Percentiles rank a stretch among this genome's conserved stretches.
These are phyloP conservation scores for Bruguiera gymnorhiza DNA, from an alignment of 345 rosid genomes.

Conservation along the genomic window DNA sequence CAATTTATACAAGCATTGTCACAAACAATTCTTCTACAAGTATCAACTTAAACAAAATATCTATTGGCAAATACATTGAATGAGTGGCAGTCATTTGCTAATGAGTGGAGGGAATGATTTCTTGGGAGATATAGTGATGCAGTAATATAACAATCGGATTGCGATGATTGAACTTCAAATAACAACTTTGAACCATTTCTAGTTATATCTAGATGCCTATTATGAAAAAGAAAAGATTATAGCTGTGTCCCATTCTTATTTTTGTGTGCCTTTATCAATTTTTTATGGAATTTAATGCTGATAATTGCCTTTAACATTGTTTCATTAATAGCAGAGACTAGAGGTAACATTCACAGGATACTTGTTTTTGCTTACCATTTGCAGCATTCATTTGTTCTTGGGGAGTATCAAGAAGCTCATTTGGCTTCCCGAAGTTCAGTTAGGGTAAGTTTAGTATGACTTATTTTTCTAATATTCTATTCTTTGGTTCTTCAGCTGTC, in stretches of 20 bases:
- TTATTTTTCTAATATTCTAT: conserved; percentile 14
- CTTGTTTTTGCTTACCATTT: conserved; percentile 20
- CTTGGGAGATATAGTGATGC: background rate
- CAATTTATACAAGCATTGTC: background rate
- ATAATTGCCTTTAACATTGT: background rate
- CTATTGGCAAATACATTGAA: background rate
- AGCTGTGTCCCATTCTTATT: background rate
- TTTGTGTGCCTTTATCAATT: background rate
- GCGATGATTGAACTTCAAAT: background rate
- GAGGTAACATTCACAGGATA: conserved; percentile 1
- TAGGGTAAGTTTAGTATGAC: conserved; percentile 39
- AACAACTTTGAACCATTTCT: background rate
- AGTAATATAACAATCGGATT: background rate
- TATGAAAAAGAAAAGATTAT: no score
- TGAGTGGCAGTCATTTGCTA: background rate
- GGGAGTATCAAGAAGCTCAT: conserved; percentile 48
- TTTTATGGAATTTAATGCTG: background rate
- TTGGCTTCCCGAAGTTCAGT: conserved; percentile 39
- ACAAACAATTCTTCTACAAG: background rate
- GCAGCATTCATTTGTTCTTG: conserved; percentile 37
- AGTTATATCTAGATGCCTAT: no score
- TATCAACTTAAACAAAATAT: background rate
- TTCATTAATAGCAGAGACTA: background rate
- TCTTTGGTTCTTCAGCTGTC: conserved; percentile 21
- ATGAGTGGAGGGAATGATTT: background rate